These are phyloP conservation scores for Penicillium argentinense DNA, from an alignment of 495 filamentous ascomycete species.

Conservation along the genomic window DNA sequence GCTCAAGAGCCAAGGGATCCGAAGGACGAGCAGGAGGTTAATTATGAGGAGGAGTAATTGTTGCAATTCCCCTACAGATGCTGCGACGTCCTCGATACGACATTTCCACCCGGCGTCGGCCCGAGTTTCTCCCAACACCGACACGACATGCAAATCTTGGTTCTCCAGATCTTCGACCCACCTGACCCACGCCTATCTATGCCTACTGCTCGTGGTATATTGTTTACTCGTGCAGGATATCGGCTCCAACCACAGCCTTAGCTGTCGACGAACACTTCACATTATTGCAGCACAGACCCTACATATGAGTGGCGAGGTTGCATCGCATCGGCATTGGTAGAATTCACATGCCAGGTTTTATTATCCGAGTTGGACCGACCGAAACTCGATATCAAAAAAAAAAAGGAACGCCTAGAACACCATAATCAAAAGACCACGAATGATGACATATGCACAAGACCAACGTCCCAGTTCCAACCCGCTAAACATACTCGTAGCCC, in stretches of 20 bases:
- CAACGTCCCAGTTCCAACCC: background rate
- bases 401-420: background rate
- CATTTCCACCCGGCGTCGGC: background rate
- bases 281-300: too few relatives aligned
- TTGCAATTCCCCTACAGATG: background rate
- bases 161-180: conserved; percentile 1
- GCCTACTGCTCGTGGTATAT: too few relatives aligned
- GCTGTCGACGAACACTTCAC: too few relatives aligned
- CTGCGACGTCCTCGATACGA: background rate
- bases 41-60: conserved; percentile 52
- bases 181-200: background rate
- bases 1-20: conserved; percentile 92
- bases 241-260: too few relatives aligned
- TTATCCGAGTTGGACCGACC: too few relatives aligned
- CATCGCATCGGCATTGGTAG: too few relatives aligned
- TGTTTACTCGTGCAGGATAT: too few relatives aligned
- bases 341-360: too few relatives aligned
- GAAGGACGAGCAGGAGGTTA: conserved; percentile 71
- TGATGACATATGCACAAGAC: background rate
- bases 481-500: too few relatives aligned
- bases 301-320: too few relatives aligned
- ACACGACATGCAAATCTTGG: conserved; percentile 1
- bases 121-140: background rate
- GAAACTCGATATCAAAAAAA: background rate
- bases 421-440: background rate